Conservation (phyloP, 1,284 basidiomycete species). For the Apiotrichum domesticum region DNA sequence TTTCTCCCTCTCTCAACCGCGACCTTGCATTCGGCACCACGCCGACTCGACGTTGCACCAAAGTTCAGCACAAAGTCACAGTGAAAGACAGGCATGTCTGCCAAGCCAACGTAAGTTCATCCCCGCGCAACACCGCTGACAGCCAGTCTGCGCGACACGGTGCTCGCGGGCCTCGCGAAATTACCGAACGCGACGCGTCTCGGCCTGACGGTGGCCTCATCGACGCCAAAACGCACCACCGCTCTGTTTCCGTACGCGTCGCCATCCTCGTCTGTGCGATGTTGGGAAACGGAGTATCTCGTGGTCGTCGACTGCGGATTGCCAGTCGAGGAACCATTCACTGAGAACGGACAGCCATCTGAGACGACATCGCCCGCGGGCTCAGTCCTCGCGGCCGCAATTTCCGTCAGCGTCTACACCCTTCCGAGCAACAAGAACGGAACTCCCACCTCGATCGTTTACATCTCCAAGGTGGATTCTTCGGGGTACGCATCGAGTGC, state of each 20-base stretch:
- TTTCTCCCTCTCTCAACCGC: too few species aligned
- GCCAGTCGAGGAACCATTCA: background rate
- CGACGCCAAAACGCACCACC: conserved; percentile 60
- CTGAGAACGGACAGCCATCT: too few species aligned
- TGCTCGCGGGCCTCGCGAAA: conserved; percentile 55
- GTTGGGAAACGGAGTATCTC: conserved; percentile 52
- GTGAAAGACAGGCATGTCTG: too few species aligned
- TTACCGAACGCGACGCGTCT: conserved; percentile 55
- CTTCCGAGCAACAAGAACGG: conserved; percentile 35
- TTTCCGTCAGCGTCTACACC: conserved; percentile 77
- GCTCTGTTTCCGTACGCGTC: conserved; percentile 66
- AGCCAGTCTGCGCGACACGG: conserved; percentile 56
- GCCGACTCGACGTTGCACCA: too few species aligned
- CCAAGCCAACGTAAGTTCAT: too few species aligned
- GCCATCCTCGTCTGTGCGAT: conserved; percentile 46
- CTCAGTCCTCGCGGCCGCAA: conserved; percentile 59
- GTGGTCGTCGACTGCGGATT: conserved; percentile 63
- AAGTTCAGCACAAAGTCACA: too few species aligned
- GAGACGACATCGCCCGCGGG: background rate
- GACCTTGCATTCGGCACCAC: too few species aligned
- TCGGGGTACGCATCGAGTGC: conserved; percentile 61
- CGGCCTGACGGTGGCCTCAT: conserved; percentile 66
- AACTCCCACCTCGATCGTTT: conserved; percentile 60
- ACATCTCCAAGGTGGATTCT: conserved; percentile 90
- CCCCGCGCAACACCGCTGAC: background rate